Percentiles rank a stretch among this genome's conserved stretches.
phyloP scores from a whole-genome alignment of 139 green algal genomes.

The Chlamydomonas incerta region DNA sequence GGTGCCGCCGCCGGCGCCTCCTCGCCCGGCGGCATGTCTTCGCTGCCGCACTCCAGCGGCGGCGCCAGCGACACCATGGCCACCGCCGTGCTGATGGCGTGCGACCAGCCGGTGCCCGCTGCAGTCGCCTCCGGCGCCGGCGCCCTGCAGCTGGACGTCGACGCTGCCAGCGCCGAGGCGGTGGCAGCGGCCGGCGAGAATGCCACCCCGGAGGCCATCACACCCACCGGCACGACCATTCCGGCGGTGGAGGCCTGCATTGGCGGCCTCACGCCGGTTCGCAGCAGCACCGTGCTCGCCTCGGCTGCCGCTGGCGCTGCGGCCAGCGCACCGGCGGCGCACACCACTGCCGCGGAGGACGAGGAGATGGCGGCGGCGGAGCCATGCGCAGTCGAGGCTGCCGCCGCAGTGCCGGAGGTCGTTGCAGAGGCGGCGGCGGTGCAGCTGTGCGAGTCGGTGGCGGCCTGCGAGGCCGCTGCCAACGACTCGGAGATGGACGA shows the following conservation, averaged over 20 bases:
- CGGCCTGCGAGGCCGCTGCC: background rate
- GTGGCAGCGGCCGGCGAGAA: background rate
- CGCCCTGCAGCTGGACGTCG: background rate
- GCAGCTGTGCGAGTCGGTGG: background rate
- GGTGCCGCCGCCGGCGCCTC: too few species aligned
- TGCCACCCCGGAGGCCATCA: background rate
- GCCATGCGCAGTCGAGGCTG: background rate
- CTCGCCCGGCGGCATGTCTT: too few species aligned
- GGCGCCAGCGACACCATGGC: background rate
- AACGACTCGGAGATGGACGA: background rate
- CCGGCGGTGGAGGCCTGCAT: background rate
- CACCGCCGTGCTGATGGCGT: too few species aligned
- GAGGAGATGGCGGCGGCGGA: background rate
- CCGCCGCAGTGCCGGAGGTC: background rate
- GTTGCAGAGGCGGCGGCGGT: background rate
- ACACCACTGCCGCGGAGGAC: background rate
- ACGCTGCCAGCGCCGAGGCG: background rate
- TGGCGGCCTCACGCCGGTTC: background rate
- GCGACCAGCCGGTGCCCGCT: too few species aligned
- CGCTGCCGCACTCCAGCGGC: background rate
- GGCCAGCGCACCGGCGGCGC: background rate
- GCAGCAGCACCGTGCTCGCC: too few species aligned
- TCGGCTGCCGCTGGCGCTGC: background rate
- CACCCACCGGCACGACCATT: background rate
- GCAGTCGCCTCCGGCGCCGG: background rate